These are phyloP conservation scores for Knoxdaviesia capensis DNA, from an alignment of 2,329 filamentous ascomycete genomes.

Conservation along the genomic window DNA sequence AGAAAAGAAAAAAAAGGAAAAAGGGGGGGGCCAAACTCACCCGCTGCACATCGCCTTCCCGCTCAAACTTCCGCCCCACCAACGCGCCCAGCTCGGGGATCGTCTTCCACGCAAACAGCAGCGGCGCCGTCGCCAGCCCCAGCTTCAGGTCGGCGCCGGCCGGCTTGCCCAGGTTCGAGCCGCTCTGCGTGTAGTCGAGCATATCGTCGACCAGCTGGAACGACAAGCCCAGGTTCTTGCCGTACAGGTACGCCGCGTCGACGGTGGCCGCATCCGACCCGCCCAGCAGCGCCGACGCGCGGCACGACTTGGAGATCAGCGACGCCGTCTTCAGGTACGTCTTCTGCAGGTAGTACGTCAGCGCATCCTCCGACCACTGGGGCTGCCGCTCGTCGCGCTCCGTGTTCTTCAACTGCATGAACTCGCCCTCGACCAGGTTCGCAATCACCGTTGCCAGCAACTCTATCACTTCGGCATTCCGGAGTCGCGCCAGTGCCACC, in stretches of 20 bases:
- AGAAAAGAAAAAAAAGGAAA: slow-evolving; percentile 5
- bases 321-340: slow-evolving; percentile 95
- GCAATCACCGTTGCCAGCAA: slow-evolving; percentile 90
- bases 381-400: slow-evolving; percentile 71
- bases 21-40: slow-evolving; percentile 30
- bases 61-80: slow-evolving; percentile 76
- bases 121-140: slow-evolving; percentile 77
- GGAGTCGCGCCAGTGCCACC: slow-evolving; percentile 72
- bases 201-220: slow-evolving; percentile 98
- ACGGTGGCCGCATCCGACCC: slow-evolving; percentile 59
- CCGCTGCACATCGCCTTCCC: slow-evolving; percentile 65
- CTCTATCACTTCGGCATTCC: slow-evolving; percentile 88
- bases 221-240: slow-evolving; percentile 79
- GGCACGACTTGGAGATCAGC: slow-evolving; percentile 88
- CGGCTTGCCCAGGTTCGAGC: slow-evolving; percentile 76
- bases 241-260: slow-evolving; percentile 80
- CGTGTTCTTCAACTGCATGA: slow-evolving; percentile 99
- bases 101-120: slow-evolving; percentile 90
- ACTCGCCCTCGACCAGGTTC: slow-evolving; percentile 93
- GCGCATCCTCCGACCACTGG: slow-evolving; percentile 68
- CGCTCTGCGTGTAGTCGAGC: slow-evolving; percentile 84
- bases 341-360: slow-evolving; percentile 92
- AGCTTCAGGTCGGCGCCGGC: slow-evolving; percentile 86
- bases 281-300: slow-evolving; percentile 72
- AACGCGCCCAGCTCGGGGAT: slow-evolving; percentile 67